Evolutionary conservation across 768 basidiomycete species (phyloP).

Genomic region (Leccinum rimulosum): DNA sequence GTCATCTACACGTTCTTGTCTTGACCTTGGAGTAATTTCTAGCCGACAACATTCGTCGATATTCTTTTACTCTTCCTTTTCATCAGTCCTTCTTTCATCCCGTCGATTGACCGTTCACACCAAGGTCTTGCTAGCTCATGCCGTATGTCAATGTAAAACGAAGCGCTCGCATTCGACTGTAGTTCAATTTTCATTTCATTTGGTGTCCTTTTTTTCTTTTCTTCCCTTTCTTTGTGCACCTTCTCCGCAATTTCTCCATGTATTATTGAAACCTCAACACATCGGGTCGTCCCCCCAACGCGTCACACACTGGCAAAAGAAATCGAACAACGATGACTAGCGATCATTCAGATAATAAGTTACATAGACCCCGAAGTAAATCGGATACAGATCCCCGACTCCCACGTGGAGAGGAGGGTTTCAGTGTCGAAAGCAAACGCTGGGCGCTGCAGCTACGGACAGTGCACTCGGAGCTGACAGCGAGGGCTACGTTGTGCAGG

Average conservation of each 20-base stretch:
- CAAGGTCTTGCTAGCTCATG: constrained; percentile 11
- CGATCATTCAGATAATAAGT: neutral
- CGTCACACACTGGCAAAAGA: too few species aligned
- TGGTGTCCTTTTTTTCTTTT: neutral
- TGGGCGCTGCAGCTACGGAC: too few species aligned
- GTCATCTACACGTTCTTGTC: neutral
- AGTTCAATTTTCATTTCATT: neutral
- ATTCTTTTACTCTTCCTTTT: neutral
- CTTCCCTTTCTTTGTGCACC: neutral
- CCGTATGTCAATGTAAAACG: constrained; percentile 21
- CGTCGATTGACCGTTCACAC: neutral
- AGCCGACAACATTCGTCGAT: neutral
- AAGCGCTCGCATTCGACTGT: constrained; percentile 6
- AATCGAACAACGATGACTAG: neutral
- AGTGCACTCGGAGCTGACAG: too few species aligned
- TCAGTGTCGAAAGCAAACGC: too few species aligned
- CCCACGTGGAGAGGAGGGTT: too few species aligned
- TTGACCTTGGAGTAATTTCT: neutral
- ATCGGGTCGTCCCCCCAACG: neutral
- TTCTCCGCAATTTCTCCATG: neutral
- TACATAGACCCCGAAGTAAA: neutral
- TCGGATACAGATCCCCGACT: neutral
- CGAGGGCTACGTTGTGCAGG: too few species aligned
- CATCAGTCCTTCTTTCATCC: constrained; percentile 1
- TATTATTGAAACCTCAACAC: constrained; percentile 10